phyloP scores from a whole-genome alignment of 2,329 filamentous ascomycete genomes.

The Epichloe sibirici region DNA sequence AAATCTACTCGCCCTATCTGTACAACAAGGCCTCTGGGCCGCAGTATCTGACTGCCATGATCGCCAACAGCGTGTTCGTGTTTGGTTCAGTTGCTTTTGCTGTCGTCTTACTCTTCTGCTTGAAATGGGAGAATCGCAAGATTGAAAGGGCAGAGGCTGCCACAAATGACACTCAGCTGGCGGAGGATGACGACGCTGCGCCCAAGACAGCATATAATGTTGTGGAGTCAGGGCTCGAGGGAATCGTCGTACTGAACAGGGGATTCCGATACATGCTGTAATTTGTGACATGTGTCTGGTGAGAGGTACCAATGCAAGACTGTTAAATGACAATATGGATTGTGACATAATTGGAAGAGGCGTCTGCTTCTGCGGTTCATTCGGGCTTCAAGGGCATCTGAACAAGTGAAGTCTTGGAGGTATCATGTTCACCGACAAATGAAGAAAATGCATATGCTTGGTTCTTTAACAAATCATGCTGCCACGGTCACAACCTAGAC shows the following conservation, averaged over 20 bases:
- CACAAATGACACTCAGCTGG: background rate
- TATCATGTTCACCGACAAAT: too few relatives aligned
- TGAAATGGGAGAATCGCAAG: slow-evolving; percentile 4
- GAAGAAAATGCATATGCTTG: too few relatives aligned
- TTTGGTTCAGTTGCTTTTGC: slow-evolving; percentile 1
- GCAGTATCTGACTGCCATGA: slow-evolving; percentile 5
- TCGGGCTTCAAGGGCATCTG: too few relatives aligned
- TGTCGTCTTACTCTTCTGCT: background rate
- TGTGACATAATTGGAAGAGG: too few relatives aligned
- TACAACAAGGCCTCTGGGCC: slow-evolving; percentile 2
- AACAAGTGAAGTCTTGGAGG: too few relatives aligned
- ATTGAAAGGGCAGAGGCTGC: slow-evolving; percentile 1
- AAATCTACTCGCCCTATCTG: slow-evolving; percentile 5
- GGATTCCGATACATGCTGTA: slow-evolving; percentile 4
- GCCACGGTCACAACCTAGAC: too few relatives aligned
- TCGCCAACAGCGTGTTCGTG: slow-evolving; percentile 4
- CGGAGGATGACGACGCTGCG: background rate
- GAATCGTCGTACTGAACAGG: slow-evolving; percentile 3
- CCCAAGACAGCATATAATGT: background rate
- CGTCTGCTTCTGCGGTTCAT: too few relatives aligned
- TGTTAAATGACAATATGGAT: too few relatives aligned
- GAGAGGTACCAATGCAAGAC: too few relatives aligned
- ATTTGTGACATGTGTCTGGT: background rate
- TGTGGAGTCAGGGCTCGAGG: slow-evolving; percentile 2
- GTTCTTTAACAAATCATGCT: too few relatives aligned